Percentiles rank a stretch among this genome's conserved stretches.
Evolutionary conservation across 2,329 filamentous ascomycete species (phyloP).

Genomic region (Madurella mycetomatis): DNA sequence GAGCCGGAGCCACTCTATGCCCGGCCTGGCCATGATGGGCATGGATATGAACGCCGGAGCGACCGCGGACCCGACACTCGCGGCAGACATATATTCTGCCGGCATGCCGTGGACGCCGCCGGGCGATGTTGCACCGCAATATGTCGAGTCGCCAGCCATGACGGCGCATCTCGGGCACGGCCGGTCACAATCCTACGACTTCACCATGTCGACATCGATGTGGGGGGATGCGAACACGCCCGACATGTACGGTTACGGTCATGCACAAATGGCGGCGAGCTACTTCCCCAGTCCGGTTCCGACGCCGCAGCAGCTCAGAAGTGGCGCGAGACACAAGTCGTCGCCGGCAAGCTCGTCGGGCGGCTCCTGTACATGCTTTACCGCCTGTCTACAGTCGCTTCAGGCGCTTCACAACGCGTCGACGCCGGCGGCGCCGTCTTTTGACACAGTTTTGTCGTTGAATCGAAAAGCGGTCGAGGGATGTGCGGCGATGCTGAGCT

Average conservation of each 20-base stretch:
- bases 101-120: constrained; percentile 39
- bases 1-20: constrained; percentile 36
- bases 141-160: constrained; percentile 32
- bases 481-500: constrained; percentile 45
- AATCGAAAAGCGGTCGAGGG: constrained; percentile 46
- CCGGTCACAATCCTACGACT: constrained; percentile 37
- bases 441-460: constrained; percentile 42
- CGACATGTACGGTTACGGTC: constrained; percentile 33
- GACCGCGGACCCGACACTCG: constrained; percentile 19
- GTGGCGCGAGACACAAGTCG: constrained; percentile 30
- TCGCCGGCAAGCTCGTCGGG: constrained; percentile 24
- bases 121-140: constrained; percentile 33
- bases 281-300: constrained; percentile 39
- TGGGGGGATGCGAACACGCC: constrained; percentile 30
- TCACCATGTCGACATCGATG: constrained; percentile 30
- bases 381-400: constrained; percentile 43
- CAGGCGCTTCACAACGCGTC: constrained; percentile 45
- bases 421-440: constrained; percentile 35
- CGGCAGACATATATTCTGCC: constrained; percentile 33
- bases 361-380: constrained; percentile 44
- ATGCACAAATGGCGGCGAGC: constrained; percentile 30
- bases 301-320: constrained; percentile 33
- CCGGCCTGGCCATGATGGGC: constrained; percentile 26
- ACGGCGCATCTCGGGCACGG: constrained; percentile 28
- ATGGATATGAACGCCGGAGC: constrained; percentile 19